These are phyloP conservation scores for Amylocystis lapponica DNA, from an alignment of 768 basidiomycete species.

Conservation along the genomic window DNA sequence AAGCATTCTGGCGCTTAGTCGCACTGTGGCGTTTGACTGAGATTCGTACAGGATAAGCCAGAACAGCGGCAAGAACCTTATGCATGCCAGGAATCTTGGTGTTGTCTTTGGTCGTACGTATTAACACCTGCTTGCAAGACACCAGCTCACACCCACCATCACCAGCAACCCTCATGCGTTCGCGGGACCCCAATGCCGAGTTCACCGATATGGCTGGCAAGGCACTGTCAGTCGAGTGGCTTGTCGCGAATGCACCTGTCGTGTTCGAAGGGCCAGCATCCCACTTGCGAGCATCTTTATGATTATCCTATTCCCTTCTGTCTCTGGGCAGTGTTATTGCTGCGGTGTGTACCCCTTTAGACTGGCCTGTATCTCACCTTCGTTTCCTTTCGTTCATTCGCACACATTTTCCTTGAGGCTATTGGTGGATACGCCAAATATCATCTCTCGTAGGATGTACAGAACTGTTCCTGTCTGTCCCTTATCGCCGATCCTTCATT, in stretches of 20 bases:
- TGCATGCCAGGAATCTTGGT: constrained; percentile 93
- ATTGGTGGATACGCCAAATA: too few relatives aligned
- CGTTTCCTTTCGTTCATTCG: too few relatives aligned
- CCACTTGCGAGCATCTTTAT: not conserved
- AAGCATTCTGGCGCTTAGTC: constrained; percentile 21
- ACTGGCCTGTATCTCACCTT: too few relatives aligned
- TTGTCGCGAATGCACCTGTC: constrained; percentile 78
- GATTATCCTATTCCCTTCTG: too few relatives aligned
- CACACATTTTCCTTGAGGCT: not conserved
- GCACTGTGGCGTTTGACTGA: not conserved
- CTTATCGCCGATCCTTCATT: too few relatives aligned
- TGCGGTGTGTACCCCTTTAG: too few relatives aligned
- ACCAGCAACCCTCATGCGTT: constrained; percentile 92
- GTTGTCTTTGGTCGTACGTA: constrained; percentile 97
- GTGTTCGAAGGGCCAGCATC: constrained; percentile 32
- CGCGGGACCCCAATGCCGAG: constrained; percentile 78
- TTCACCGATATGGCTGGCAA: constrained; percentile 98
- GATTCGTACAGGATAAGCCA: constrained; percentile 45
- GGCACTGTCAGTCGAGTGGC: constrained; percentile 89
- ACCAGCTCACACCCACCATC: not conserved
- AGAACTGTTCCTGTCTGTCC: too few relatives aligned
- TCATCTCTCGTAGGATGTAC: too few relatives aligned
- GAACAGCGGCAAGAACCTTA: constrained; percentile 71
- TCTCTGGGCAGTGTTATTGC: too few relatives aligned
- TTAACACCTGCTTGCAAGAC: constrained; percentile 1